Evolutionary conservation across 371 early-diverging fungal species (phyloP).

Genomic region (Synchytrium microbalum): DNA sequence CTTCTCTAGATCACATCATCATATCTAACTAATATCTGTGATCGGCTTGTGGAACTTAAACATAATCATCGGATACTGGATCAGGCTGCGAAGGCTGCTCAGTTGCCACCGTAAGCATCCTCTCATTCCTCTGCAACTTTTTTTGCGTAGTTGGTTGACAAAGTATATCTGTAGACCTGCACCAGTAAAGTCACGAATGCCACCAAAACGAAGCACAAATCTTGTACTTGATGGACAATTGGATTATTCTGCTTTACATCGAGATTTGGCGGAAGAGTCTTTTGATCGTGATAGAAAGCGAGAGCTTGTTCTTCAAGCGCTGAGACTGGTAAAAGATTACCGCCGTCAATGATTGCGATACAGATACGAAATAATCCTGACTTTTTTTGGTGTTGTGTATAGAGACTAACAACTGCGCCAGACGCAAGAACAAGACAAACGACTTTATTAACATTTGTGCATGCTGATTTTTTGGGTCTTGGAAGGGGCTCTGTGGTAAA

Average conservation of each 20-base stretch:
- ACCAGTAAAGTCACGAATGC: neutral
- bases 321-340: slow-evolving; percentile 18
- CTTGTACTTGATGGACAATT: neutral
- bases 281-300: slow-evolving; percentile 2
- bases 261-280: slow-evolving; percentile 5
- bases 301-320: slow-evolving; percentile 25
- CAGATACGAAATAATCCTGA: slow-evolving; percentile 3
- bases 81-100: neutral
- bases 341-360: neutral
- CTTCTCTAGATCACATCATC: slow-evolving; percentile 28
- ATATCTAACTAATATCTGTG: slow-evolving; percentile 30
- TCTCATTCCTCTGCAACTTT: no score
- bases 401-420: slow-evolving; percentile 13
- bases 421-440: slow-evolving; percentile 5
- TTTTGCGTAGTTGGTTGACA: no score
- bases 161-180: neutral
- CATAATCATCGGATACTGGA: neutral
- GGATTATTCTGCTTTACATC: slow-evolving; percentile 16
- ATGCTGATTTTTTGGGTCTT: slow-evolving; percentile 20
- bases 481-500: slow-evolving; percentile 13
- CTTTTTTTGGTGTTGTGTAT: neutral
- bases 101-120: neutral
- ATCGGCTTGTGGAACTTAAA: slow-evolving; percentile 12
- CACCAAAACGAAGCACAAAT: neutral
- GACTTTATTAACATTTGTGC: slow-evolving; percentile 15